Conservation (phyloP, 495 filamentous ascomycete genomes). For the Neurospora sp. region DNA sequence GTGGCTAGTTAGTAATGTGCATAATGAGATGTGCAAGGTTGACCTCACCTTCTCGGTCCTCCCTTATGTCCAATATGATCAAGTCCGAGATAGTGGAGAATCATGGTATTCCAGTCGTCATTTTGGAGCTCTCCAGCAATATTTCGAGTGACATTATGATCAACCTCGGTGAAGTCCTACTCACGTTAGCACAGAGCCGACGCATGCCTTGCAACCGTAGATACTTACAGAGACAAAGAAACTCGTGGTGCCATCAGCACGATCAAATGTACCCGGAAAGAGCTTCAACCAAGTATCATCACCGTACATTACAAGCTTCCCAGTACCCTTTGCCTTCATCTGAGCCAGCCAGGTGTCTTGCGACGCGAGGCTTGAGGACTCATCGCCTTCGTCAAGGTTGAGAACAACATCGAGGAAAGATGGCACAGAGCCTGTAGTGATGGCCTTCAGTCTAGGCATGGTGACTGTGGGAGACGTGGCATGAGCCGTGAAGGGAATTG, state of each 20-base stretch:
- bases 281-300: constrained; percentile 98
- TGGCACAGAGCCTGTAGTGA: constrained; percentile 92
- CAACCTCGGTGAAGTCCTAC: constrained; percentile 97
- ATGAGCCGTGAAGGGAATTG: constrained; percentile 90
- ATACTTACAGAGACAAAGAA: constrained; percentile 91
- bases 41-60: constrained; percentile 65
- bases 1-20: constrained; percentile 5
- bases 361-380: constrained; percentile 66
- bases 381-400: constrained; percentile 92
- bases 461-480: constrained; percentile 96
- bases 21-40: too few species aligned
- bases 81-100: constrained; percentile 90
- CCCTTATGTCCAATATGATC: constrained; percentile 98
- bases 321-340: constrained; percentile 59
- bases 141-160: constrained; percentile 94
- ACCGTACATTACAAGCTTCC: constrained; percentile 85
- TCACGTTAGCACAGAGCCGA: background rate
- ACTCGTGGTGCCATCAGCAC: constrained; percentile 85
- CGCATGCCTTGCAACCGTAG: background rate
- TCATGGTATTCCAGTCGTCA: constrained; percentile 84
- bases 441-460: constrained; percentile 95
- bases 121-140: constrained; percentile 61
- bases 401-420: constrained; percentile 96
- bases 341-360: constrained; percentile 97
- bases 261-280: constrained; percentile 77